Conservation (phyloP, 306 rosid species). For the Oxytropis ochrocephala region DNA sequence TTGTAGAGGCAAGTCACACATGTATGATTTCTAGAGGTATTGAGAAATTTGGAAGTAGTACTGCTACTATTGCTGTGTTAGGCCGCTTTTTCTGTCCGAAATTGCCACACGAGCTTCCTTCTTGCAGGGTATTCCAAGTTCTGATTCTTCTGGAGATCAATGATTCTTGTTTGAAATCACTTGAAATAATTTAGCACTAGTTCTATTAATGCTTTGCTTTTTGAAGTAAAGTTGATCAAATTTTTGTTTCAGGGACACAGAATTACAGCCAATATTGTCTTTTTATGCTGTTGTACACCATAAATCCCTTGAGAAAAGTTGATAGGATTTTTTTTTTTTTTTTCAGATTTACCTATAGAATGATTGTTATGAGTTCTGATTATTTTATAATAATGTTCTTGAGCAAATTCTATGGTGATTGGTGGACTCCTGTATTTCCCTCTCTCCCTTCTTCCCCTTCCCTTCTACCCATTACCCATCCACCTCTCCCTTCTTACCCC, state of each 20-base stretch:
- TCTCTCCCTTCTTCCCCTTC: too few species aligned
- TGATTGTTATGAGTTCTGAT: not conserved
- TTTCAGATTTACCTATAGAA: not conserved
- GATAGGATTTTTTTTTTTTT: not conserved
- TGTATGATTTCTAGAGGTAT: conserved; percentile 97
- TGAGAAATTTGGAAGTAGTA: conserved; percentile 84
- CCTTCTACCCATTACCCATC: too few species aligned
- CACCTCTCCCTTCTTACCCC: too few species aligned
- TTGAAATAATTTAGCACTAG: conserved; percentile 10
- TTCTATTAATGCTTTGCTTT: not conserved
- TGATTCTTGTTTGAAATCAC: conserved; percentile 21
- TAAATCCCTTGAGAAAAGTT: conserved; percentile 8
- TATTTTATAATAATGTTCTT: not conserved
- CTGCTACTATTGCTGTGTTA: conserved; percentile 77
- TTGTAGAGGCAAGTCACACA: conserved; percentile 89
- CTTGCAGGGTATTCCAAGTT: conserved; percentile 67
- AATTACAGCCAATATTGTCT: not conserved
- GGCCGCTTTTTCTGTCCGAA: conserved; percentile 69
- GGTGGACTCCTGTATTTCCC: too few species aligned
- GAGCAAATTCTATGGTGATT: too few species aligned
- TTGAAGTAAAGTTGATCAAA: conserved; percentile 7
- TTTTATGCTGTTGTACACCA: not conserved
- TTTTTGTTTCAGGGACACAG: not conserved
- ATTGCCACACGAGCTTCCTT: conserved; percentile 49
- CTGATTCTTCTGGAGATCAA: conserved; percentile 25